Base-by-base conservation (phyloP, 2,329 filamentous ascomycete species). In the Fusarium torulosum region DNA sequence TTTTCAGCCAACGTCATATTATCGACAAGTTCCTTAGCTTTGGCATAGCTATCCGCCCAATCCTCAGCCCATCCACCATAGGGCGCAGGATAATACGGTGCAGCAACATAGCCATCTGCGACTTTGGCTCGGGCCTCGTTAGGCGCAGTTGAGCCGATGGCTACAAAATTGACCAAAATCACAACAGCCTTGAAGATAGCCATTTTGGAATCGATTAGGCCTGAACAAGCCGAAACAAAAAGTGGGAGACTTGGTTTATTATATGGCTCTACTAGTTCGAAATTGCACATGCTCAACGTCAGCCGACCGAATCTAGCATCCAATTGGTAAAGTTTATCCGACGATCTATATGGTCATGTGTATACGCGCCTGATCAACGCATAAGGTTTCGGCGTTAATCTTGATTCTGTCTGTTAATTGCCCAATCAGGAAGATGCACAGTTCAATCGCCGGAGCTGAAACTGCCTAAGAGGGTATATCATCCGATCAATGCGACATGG, bases 1-100 rank as follows among this genome's bases (percentile, higher is more conserved):
- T 94, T 95, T 76, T 94, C 92, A 3, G 91, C 91, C 56, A 95
- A 78, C 0, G 91, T 94, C 91, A 95, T 92, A 46, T 88, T 85
- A 53, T 87, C 86, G 17, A 95, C 91, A 15, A 94, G 77, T 5
- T 81, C 77, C 58, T 88, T 84, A 2, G 92, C 92, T 72, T 91
- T 93, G 52, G 80, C 80, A 74, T 94, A 95, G 70, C 90, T 90
- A 19, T 86, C 85, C 21, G 81, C 81, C 92, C 92, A 95, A 58
- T 86, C 85, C 7, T 84, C 79, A 0, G 85, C 79, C 89, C 91
- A 94, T 38, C 91, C 92, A 49, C 91, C 91, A 51, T 88, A 85
- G 0, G 91, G 91, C 10, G 90, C 82, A 20, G 91, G 91, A 75
- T 93, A 94, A 75, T 91, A 93, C 1, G 85, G 75, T 2, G 84